A percentile compares a stretch with the other conserved stretches of the same genome.
Conservation (phyloP, 192 early-diverging fungal genomes). For the Backusella mclennaniae region DNA sequence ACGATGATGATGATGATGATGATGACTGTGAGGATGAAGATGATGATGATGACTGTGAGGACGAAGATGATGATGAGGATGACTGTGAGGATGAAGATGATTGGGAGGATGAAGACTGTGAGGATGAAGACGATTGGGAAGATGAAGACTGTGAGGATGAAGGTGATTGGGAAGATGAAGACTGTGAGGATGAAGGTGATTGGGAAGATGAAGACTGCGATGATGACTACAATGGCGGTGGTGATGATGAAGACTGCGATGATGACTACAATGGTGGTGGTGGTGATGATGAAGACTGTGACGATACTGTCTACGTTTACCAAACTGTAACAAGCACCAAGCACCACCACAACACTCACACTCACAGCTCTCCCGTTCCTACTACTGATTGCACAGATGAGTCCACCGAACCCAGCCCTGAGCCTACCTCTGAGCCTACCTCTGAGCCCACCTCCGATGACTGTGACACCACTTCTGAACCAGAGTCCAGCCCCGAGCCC, state of each 20-base stretch:
- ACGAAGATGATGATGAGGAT: background rate
- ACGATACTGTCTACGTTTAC: constrained; percentile 10
- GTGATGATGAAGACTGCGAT: background rate
- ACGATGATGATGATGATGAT: background rate
- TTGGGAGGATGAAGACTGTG: background rate
- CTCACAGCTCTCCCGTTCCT: background rate
- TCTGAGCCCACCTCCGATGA: background rate
- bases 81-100: background rate
- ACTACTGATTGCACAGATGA: background rate
- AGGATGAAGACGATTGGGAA: background rate
- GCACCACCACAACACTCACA: background rate
- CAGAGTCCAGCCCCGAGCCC: background rate
- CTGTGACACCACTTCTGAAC: too few relatives aligned
- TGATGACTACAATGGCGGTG: background rate
- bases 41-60: background rate
- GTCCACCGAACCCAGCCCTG: background rate
- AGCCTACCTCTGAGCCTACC: background rate
- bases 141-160: background rate
- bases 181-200: background rate
- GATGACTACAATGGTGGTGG: background rate
- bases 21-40: background rate
- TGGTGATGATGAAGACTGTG: background rate
- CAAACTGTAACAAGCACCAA: background rate
- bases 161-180: constrained; percentile 12
- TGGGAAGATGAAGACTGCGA: background rate